Evolutionary conservation across 2,329 filamentous ascomycete species (phyloP), one percentile per base, ranked within the genome.

Genomic region (Trichophyton simii): DNA sequence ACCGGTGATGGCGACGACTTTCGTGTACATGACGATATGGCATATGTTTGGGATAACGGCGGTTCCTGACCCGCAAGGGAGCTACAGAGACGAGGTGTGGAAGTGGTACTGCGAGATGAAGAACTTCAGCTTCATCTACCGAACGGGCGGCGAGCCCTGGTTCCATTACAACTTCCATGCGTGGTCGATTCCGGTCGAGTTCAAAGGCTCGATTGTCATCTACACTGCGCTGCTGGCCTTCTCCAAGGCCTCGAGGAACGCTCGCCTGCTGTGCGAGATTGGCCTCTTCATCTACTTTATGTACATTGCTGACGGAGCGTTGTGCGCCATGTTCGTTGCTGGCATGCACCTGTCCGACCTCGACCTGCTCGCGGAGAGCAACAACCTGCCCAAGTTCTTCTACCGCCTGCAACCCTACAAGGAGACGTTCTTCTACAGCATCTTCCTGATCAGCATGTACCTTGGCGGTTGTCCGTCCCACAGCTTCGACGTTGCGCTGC

Each of bases 111-210:
- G 68, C 63, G 82, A 87, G 68, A 76, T 82, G 68, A 88, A 87
- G 69, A 87, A 87, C 70, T 87, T 85, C 73, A 87, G 80, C 71
- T 88, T 85, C 68, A 69, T 87, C 44, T 88, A 83, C 72, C 80
- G 81, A 48, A 77, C 76, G 6, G 82, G 83, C 5, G 81, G 80
- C 1, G 73, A 79, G 8, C 79, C 81, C 9, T 85, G 82, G 76
- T 77, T 84, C 61, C 72, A 73, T 11, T 83, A 83, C 72, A 83
- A 85, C 66, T 77, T 76, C 31, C 84, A 87, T 65, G 68, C 82
- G 2, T 86, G 83, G 83, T 85, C 80, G 0, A 87, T 87, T 60
- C 83, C 84, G 0, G 73, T 83, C 20, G 84, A 87, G 68, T 80
- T 85, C 71, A 75, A 78, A 66, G 85, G 86, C 9, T 88, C 85